These are phyloP conservation scores for Fusarium bulbicola DNA, from an alignment of 2,329 filamentous ascomycete species.

Conservation along the genomic window DNA sequence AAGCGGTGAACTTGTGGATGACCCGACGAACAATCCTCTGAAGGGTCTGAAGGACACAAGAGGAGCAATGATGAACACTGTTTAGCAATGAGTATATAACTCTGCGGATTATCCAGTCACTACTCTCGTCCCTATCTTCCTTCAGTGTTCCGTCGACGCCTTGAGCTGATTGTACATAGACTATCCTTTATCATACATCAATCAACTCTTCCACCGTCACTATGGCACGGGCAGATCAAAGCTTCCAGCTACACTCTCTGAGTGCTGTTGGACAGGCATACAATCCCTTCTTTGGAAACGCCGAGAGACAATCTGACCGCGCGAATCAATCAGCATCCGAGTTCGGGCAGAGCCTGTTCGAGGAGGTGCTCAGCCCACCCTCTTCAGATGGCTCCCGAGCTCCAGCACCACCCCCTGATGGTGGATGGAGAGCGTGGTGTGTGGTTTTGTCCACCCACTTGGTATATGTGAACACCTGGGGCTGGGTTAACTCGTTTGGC, in stretches of 20 bases:
- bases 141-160: not conserved
- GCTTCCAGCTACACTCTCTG: not conserved
- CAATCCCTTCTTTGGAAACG: not conserved
- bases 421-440: slow-evolving; percentile 58
- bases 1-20: not conserved
- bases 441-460: slow-evolving; percentile 48
- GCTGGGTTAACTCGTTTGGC: slow-evolving; percentile 65
- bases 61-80: not conserved
- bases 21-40: not conserved
- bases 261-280: not conserved
- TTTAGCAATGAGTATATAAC: not conserved
- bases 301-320: not conserved
- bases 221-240: not conserved
- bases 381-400: not conserved
- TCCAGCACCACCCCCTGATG: slow-evolving; percentile 58
- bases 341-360: slow-evolving; percentile 22
- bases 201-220: not conserved
- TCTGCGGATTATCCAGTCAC: no score
- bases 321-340: not conserved
- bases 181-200: not conserved
- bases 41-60: not conserved
- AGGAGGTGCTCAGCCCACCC: not conserved
- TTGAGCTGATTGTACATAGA: not conserved
- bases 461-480: slow-evolving; percentile 62
- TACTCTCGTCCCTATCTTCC: not conserved